Base-by-base conservation (phyloP, 139 green algal genomes). In the Raphidocelis subcapitata region DNA sequence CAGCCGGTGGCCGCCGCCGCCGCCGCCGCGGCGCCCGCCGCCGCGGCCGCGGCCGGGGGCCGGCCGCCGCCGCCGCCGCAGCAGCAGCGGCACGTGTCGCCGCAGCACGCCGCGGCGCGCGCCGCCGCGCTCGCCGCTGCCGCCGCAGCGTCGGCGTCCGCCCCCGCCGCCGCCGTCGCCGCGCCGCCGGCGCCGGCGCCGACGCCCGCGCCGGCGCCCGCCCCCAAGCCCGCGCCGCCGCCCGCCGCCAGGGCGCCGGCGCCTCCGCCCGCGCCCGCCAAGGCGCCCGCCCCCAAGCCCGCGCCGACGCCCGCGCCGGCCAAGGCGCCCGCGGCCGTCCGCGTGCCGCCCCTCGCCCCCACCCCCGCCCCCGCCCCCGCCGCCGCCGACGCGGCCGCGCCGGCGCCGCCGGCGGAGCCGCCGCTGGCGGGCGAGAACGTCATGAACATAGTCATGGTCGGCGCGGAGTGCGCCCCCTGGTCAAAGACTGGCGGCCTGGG, bases 401-500 rank as follows among this genome's bases (percentile, higher is more conserved):
- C 65, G 8, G 60, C n/a, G n/a, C 49, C 47, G 1, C 44, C 41
- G 33, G 26, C 72, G 24, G 63, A 80, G 47, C 65, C 70, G 10
- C 73, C 77, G 16, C 69, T 84, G 35, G 77, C 70, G 5, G 83
- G 83, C 14, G 61, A 82, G 62, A 95, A 96, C 69, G 84, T 85
- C 15, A 94, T 97, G 89, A 97, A 96, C 65, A 87, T 99, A 28
- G 90, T 99, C 41, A 87, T 99, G 77, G 96, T 99, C n/a, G 94
- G 91, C 0, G 83, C 94, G 4, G 96, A 99, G 82, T 97, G 90
- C 47, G 95, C 95, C 10, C 96, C 96, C 3, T 99, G 93, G 91
- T 95, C 89, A 29, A 99, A 99, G 72, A 99, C 94, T 69, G 95
- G 95, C 54, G 95, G 95, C 14, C 85, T 99, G 46, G 95, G 95